Conservation (phyloP, 805 yeast genomes). For the Metschnikowia continentalis region DNA sequence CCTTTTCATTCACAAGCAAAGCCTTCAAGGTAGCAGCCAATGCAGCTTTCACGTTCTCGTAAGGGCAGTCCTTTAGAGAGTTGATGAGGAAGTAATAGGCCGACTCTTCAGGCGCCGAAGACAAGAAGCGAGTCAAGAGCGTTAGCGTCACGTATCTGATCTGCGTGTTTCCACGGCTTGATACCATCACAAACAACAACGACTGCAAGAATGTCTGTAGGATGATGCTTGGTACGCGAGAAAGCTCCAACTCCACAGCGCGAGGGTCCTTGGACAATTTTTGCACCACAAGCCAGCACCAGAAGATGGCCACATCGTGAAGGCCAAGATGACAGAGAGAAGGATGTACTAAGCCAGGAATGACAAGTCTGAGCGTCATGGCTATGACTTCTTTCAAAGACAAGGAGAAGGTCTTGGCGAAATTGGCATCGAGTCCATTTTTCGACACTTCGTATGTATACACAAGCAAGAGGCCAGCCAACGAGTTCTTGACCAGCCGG, state of each 20-base stretch:
- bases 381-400: slow-evolving; percentile 19
- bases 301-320: slow-evolving; percentile 30
- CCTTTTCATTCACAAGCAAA: slow-evolving; percentile 37
- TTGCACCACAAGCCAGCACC: slow-evolving; percentile 38
- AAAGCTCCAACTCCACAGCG: slow-evolving; percentile 26
- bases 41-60: slow-evolving; percentile 54
- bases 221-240: slow-evolving; percentile 27
- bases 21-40: slow-evolving; percentile 68
- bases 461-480: slow-evolving; percentile 22
- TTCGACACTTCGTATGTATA: slow-evolving; percentile 14
- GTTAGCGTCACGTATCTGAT: slow-evolving; percentile 49
- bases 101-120: slow-evolving; percentile 51
- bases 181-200: slow-evolving; percentile 20
- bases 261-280: slow-evolving; percentile 13
- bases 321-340: slow-evolving; percentile 18
- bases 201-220: slow-evolving; percentile 30
- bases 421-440: slow-evolving; percentile 1
- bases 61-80: slow-evolving; percentile 63
- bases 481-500: slow-evolving; percentile 26
- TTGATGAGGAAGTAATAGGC: slow-evolving; percentile 61
- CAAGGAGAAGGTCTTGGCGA: slow-evolving; percentile 1
- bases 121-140: slow-evolving; percentile 58
- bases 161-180: slow-evolving; percentile 17
- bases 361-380: slow-evolving; percentile 24
- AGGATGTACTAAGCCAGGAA: slow-evolving; percentile 34